phyloP scores from a whole-genome alignment of 306 rosid genomes.

The Quercus mongolica region DNA sequence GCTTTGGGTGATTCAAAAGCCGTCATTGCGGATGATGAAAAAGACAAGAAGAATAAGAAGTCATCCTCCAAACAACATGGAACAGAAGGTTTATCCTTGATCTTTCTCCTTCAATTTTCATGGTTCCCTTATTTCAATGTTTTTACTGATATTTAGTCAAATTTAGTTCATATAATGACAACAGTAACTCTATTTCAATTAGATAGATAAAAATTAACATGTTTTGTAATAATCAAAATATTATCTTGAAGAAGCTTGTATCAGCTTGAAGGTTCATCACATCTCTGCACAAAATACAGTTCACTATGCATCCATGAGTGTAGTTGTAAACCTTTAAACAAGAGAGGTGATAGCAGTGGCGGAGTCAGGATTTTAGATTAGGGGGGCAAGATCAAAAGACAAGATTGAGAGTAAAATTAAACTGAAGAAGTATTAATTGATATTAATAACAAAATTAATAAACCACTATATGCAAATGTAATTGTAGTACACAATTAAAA shows the following conservation, averaged over 20 bases:
- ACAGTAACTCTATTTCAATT: not conserved
- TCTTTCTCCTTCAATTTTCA: not conserved
- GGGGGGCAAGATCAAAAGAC: too few species aligned
- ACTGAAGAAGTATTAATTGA: too few species aligned
- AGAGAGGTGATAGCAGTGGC: not conserved
- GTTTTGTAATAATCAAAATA: not conserved
- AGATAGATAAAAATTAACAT: not conserved
- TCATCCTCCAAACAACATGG: not conserved
- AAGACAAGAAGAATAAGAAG: conserved; percentile 19
- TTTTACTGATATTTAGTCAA: not conserved
- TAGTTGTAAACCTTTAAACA: not conserved
- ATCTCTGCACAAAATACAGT: not conserved
- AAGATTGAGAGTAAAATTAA: too few species aligned
- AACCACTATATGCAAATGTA: too few species aligned
- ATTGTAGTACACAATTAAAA: too few species aligned
- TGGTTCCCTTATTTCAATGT: not conserved
- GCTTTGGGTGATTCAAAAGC: conserved; percentile 55
- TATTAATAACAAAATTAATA: too few species aligned
- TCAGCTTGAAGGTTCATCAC: not conserved
- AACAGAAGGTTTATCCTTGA: conserved; percentile 6
- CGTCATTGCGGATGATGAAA: conserved; percentile 26
- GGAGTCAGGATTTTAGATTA: too few species aligned
- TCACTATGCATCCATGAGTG: not conserved
- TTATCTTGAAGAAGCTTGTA: not conserved
- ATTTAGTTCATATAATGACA: not conserved